Evolutionary conservation across 106 monocot genomes (phyloP), one percentile per base, ranked within the genome.

Genomic region (Dioscorea zingiberensis): DNA sequence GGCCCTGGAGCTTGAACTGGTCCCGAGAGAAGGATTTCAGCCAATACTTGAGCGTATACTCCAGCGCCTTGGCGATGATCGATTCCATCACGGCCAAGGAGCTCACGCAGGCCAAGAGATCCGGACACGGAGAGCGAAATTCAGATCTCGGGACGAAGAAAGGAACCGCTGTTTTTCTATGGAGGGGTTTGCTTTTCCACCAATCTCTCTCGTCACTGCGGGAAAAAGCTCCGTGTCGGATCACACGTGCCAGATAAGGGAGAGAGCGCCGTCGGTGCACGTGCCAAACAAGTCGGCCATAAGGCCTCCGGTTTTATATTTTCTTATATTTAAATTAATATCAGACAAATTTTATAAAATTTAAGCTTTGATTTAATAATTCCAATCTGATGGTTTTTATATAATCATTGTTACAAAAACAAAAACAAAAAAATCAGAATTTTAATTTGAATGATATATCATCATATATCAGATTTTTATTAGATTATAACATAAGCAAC

Each of bases 21-120:
- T 98, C 97, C 23, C 97, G 71, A 73, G 97, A 86, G 78, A 89
- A 98, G 66, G 92, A 98, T 53, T 93, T 88, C 60, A 98, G 97
- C 97, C 97, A 98, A 78, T 98, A 93, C 76, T 89, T 98, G 74
- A 98, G 92, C 64, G 97, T 98, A 84, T 98, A 98, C 79, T 98
- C 97, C 53, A 98, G 79, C 46, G 97, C 97, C 65, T 80, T 71
- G 26, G 97, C 97, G 16, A 98, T 54, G 53, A 98, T 98, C 72
- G 97, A 98, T 79, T 98, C 97, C 97, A 98, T 98, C 53, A 9
- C 27, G 5, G 27, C 30, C 22, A 30, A 25, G 62, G 64, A n/a
- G n/a, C n/a, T n/a, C n/a, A n/a, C n/a, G 7, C 47, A 16, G 29
- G 60, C 63, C 46, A 2, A 55, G 11, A 7, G 32, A 49, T 44